A percentile compares a stretch with the other conserved stretches of the same genome.
These are phyloP conservation scores for Auxenochlorella pyrenoidosa DNA, from an alignment of 139 green algal species.

Conservation along the genomic window DNA sequence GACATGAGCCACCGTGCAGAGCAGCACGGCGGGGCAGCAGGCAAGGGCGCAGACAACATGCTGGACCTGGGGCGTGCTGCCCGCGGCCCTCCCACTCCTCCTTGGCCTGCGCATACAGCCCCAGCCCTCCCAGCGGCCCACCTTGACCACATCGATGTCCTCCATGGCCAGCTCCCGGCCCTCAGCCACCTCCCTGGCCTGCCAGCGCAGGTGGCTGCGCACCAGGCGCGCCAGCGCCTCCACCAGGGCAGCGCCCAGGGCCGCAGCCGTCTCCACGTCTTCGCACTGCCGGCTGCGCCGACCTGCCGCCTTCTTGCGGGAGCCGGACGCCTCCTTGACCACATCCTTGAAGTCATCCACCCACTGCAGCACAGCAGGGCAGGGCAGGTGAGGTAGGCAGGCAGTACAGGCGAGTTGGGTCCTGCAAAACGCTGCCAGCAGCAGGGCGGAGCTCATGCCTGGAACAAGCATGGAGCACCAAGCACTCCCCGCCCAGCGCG, in stretches of 20 bases:
- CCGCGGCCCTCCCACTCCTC: too few species aligned
- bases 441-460: too few species aligned
- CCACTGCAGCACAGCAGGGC: not conserved
- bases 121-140: too few species aligned
- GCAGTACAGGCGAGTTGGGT: too few species aligned
- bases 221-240: slow-evolving; percentile 59
- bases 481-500: too few species aligned
- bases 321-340: not conserved
- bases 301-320: not conserved
- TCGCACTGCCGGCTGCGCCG: slow-evolving; percentile 12
- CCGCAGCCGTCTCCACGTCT: not conserved
- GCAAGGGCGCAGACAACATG: not conserved
- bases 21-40: not conserved
- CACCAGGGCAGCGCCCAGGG: slow-evolving; percentile 32
- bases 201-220: slow-evolving; percentile 38
- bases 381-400: too few species aligned
- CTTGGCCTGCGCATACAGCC: not conserved
- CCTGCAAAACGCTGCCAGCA: too few species aligned
- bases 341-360: slow-evolving; percentile 11
- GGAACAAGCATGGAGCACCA: too few species aligned
- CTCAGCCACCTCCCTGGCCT: not conserved
- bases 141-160: slow-evolving; percentile 45
- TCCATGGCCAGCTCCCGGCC: slow-evolving; percentile 31
- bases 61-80: too few species aligned
- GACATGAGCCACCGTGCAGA: too few species aligned